Evolutionary conservation across 495 filamentous ascomycete species (phyloP), one percentile per base, ranked within the genome.

Genomic region (Podospora fimiseda): DNA sequence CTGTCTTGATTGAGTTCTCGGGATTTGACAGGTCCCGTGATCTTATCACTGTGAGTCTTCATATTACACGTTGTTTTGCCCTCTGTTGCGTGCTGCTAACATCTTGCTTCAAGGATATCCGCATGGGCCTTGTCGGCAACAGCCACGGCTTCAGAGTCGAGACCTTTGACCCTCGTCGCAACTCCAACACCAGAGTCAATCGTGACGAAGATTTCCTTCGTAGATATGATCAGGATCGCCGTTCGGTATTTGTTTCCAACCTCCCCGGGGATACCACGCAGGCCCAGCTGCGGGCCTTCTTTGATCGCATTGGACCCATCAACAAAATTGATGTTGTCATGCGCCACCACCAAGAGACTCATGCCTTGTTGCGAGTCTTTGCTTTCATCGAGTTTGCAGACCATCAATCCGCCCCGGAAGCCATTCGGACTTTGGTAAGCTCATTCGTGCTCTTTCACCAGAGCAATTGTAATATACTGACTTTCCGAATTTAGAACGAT

Each of bases 331-430:
- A 72, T n/a, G 30, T 81, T n/a, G 54, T 78, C 41, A 63, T 53
- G 27, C 48, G 48, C 22, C 11, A 39, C 22, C 47, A 21, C 36
- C 22, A 23, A n/a, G 27, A 30, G 2, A 69, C 60, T 59, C 39
- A 21, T 52, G 37, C 40, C 5, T 23, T 47, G 24, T 33, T 37
- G 43, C 67, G 64, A 5, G 58, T 54, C n/a, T 83, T 82, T 56
- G 80, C 72, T 5, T 84, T 83, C 48, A 65, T 84, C 30, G 73
- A 79, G 59, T 83, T 73, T 50, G 39, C 55, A 9, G 55, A 58
- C 13, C 53, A 62, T 2, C 64, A 70, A 9, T 50, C 62, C 21
- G 76, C 72, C 4, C 56, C 65, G 33, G 11, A 46, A 8, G 78
- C 78, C 1, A 67, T 80, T 20, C 42, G 56, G 7, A 9, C 20